Conservation (phyloP, 2,329 filamentous ascomycete genomes). For the Acephala macrosclerotiorum region DNA sequence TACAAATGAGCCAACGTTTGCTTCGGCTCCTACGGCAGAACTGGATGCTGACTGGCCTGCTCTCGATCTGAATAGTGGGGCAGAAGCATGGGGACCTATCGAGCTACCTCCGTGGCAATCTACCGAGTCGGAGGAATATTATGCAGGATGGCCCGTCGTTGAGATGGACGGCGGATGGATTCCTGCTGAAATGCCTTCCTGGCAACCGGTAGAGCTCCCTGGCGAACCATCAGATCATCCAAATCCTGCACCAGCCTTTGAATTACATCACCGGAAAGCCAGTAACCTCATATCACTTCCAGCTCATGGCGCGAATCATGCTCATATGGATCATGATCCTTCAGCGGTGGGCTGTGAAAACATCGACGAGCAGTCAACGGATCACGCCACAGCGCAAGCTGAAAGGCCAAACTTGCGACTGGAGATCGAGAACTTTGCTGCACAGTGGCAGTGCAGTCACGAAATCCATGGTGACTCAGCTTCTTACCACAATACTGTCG, state of each 20-base stretch:
- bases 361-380: not conserved
- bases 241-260: not conserved
- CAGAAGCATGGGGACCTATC: not conserved
- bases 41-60: not conserved
- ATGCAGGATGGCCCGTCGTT: not conserved
- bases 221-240: not conserved
- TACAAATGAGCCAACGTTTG: not conserved
- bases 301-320: not conserved
- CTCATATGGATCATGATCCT: not conserved
- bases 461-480: not conserved
- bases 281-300: not conserved
- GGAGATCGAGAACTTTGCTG: not conserved
- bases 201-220: not conserved
- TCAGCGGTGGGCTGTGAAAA: not conserved
- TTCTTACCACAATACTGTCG: not conserved
- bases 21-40: not conserved
- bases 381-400: not conserved
- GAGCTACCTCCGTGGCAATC: not conserved
- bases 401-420: not conserved
- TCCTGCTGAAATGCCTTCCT: constrained; percentile 4
- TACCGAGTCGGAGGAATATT: not conserved
- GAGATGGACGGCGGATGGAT: not conserved
- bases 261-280: not conserved
- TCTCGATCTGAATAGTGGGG: not conserved
- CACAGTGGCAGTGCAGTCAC: not conserved